These are phyloP conservation scores for Fonticula alba DNA, from an alignment of 78 protist genomes.

Conservation along the genomic window DNA sequence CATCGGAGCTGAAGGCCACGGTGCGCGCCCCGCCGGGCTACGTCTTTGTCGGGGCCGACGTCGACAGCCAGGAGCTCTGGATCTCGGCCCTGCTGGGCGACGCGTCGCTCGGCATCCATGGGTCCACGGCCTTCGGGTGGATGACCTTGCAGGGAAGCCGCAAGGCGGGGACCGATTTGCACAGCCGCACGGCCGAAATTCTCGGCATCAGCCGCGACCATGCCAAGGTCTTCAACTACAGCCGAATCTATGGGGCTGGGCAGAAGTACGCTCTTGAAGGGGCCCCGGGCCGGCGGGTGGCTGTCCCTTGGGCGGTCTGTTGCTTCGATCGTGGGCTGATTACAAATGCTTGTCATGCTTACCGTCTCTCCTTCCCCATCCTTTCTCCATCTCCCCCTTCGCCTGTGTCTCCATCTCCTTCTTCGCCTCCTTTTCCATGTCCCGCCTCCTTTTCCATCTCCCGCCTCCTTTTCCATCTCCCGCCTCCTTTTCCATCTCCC, in stretches of 20 bases:
- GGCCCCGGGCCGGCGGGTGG: no score
- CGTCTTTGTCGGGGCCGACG: constrained; percentile 27
- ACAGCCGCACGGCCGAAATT: constrained; percentile 5
- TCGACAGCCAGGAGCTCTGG: constrained; percentile 23
- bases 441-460: no score
- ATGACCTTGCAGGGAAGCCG: constrained; percentile 17
- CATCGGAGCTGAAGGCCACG: constrained; percentile 20
- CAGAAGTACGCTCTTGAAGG: background rate
- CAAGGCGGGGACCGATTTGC: constrained; percentile 11
- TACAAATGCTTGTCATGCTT: no score
- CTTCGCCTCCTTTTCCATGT: no score
- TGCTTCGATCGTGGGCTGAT: no score
- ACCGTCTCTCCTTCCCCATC: no score
- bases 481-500: no score
- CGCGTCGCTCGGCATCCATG: background rate
- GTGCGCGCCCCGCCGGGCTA: constrained; percentile 23
- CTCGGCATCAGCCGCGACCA: background rate
- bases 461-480: no score
- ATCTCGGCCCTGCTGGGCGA: constrained; percentile 17
- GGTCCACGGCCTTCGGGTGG: constrained; percentile 18
- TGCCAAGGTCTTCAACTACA: constrained; percentile 23
- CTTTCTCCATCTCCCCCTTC: no score
- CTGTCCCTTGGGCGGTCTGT: no score
- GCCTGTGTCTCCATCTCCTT: no score
- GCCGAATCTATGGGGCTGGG: constrained; percentile 10